These are phyloP conservation scores for Mollisiaceae sp. DNA, from an alignment of 2,329 filamentous ascomycete species.

Conservation along the genomic window DNA sequence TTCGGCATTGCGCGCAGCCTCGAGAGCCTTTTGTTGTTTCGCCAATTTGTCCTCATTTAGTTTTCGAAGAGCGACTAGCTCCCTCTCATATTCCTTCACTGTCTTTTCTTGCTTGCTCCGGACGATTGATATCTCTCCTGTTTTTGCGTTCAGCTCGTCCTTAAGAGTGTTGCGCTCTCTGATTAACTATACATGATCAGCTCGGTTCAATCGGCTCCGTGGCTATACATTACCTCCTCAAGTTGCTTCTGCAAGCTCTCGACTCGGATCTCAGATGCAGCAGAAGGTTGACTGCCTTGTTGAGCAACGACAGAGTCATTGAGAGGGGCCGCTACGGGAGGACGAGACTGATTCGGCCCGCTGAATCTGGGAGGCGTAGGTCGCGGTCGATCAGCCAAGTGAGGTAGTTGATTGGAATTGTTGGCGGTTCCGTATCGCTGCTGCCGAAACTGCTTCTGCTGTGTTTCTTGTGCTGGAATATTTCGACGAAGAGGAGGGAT, in stretches of 20 bases:
- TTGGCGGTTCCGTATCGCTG: slow-evolving; percentile 30
- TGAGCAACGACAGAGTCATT: slow-evolving; percentile 28
- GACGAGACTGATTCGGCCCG: slow-evolving; percentile 18
- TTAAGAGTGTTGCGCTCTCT: slow-evolving; percentile 61
- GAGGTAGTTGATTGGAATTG: slow-evolving; percentile 20
- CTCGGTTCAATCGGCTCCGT: slow-evolving; percentile 19
- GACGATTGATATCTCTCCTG: slow-evolving; percentile 77
- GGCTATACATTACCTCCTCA: slow-evolving; percentile 34
- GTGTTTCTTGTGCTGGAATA: slow-evolving; percentile 25
- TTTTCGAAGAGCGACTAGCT: slow-evolving; percentile 65
- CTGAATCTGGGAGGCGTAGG: slow-evolving; percentile 24
- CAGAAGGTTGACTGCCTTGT: slow-evolving; percentile 28
- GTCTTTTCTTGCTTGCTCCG: slow-evolving; percentile 70
- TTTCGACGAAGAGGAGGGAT: slow-evolving; percentile 27
- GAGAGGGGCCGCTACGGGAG: slow-evolving; percentile 15
- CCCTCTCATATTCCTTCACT: slow-evolving; percentile 64
- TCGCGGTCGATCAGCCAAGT: slow-evolving; percentile 26
- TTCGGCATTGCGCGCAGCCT: slow-evolving; percentile 67
- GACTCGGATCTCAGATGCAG: slow-evolving; percentile 19
- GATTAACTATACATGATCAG: slow-evolving; percentile 42
- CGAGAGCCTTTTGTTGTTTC: slow-evolving; percentile 66
- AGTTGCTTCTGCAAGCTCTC: slow-evolving; percentile 36
- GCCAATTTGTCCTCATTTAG: slow-evolving; percentile 67
- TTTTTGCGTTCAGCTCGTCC: slow-evolving; percentile 63
- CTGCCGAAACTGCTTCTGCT: slow-evolving; percentile 34